Percentiles rank a stretch among this genome's conserved stretches.
These are phyloP conservation scores for Vitis vinifera DNA, from an alignment of 164 flowering plant species.

Conservation along the genomic window ASM3070453v1 NC_081821.1:2411001-2411500, in stretches of 20 bases:
- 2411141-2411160: constrained; percentile 37
- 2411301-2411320: constrained; percentile 37
- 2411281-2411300: constrained; percentile 34
- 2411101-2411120: neutral
- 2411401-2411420: constrained; percentile 47
- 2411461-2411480: neutral
- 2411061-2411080: neutral
- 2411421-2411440: constrained; percentile 34
- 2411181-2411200: constrained; percentile 52
- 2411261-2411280: constrained; percentile 49
- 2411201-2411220: constrained; percentile 56
- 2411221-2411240: constrained; percentile 46
- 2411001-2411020: constrained; percentile 51
- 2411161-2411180: constrained; percentile 46
- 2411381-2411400: constrained; percentile 63
- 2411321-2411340: constrained; percentile 71
- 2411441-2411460: neutral
- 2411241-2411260: constrained; percentile 57
- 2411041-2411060: constrained; percentile 28
- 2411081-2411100: neutral
- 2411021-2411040: constrained; percentile 36
- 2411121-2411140: constrained; percentile 25
- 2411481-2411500: neutral
- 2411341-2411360: constrained; percentile 59
- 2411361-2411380: constrained; percentile 49